Percentiles rank a stretch among this genome's conserved stretches.
These are phyloP conservation scores for Scenedesmus sp. DNA, from an alignment of 163 green algal genomes.

Conservation along the genomic window DNA sequence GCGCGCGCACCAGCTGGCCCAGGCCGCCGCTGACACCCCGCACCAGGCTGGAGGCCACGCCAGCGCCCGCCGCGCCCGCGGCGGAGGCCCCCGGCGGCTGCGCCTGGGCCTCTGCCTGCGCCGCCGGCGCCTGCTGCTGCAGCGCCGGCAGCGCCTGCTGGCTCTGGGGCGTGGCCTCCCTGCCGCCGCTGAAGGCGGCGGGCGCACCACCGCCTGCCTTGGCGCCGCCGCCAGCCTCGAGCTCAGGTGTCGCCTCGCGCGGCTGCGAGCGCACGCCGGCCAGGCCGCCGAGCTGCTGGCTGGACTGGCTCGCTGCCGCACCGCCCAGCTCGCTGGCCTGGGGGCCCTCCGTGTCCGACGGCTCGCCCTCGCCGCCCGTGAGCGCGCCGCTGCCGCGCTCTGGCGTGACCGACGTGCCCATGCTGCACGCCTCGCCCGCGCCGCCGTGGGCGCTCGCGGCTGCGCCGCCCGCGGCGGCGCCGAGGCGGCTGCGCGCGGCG, in stretches of 20 bases:
- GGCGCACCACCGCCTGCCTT: not conserved
- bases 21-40: conserved; percentile 21
- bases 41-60: conserved; percentile 22
- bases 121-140: not conserved
- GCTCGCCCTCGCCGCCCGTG: not conserved
- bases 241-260: conserved; percentile 21
- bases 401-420: conserved; percentile 6
- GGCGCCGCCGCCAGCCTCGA: not conserved
- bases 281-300: conserved; percentile 11
- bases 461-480: not conserved
- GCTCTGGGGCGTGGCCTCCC: conserved; percentile 1
- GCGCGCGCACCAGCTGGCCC: not conserved
- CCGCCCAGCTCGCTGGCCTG: conserved; percentile 4
- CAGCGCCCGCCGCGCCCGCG: not conserved
- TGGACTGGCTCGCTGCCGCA: conserved; percentile 38
- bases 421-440: not conserved
- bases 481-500: no score
- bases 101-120: no score
- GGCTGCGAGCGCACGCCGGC: not conserved
- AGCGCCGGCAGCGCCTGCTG: not conserved
- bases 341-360: conserved; percentile 7
- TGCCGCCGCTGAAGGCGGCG: conserved; percentile 14
- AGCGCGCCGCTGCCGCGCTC: not conserved
- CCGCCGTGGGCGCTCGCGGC: not conserved
- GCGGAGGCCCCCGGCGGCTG: not conserved